These are phyloP conservation scores for Mycena rosella DNA, from an alignment of 768 basidiomycete genomes.

Conservation along the genomic window DNA sequence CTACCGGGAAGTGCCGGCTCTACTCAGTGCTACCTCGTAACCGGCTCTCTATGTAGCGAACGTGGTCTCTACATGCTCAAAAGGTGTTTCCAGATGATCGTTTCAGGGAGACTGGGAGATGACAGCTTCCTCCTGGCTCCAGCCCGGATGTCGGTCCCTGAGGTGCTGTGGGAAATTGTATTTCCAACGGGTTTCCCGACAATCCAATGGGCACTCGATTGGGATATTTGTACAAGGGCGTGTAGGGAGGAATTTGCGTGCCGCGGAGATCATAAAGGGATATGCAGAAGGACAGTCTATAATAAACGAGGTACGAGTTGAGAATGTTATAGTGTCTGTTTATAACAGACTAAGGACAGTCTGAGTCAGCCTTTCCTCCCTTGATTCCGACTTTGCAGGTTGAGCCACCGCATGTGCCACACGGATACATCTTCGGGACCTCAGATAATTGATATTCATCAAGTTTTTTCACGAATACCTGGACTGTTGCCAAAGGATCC, in stretches of 20 bases:
- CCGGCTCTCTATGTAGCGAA: no score
- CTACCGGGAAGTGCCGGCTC: no score
- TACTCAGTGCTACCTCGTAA: no score
- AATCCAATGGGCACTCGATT: not conserved
- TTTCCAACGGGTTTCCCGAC: constrained; percentile 6
- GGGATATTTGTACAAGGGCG: constrained; percentile 1
- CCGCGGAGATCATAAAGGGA: not conserved
- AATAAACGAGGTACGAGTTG: no score
- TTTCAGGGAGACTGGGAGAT: no score
- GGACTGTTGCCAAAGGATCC: not conserved
- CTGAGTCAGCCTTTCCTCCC: constrained; percentile 1
- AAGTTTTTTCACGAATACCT: not conserved
- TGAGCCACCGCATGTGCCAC: constrained; percentile 6
- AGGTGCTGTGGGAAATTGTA: constrained; percentile 9
- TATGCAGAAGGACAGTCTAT: constrained; percentile 2
- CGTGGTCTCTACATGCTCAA: no score
- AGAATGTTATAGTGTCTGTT: no score
- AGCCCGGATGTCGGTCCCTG: no score
- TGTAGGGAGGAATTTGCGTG: not conserved
- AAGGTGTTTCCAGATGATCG: no score
- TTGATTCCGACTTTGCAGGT: not conserved
- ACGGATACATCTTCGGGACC: constrained; percentile 5
- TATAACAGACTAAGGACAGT: no score
- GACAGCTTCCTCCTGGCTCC: no score
- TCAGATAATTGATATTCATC: not conserved